Conservation (phyloP, 768 basidiomycete genomes). For the Agaricus blazei region DNA sequence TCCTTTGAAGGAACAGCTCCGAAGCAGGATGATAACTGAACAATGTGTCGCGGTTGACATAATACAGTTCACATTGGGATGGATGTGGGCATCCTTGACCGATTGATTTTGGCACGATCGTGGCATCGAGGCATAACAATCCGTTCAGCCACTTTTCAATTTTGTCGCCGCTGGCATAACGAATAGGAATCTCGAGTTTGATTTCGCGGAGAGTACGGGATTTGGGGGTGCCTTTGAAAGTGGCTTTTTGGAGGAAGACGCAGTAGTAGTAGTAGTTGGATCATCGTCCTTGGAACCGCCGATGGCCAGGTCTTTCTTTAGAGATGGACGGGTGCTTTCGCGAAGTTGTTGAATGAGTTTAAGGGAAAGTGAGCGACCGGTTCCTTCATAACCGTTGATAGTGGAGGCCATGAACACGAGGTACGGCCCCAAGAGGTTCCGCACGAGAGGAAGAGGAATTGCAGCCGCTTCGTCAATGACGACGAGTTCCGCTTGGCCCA, state of each 20-base stretch:
- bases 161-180: slow-evolving; percentile 81
- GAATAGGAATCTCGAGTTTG: slow-evolving; percentile 92
- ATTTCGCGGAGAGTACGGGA: slow-evolving; percentile 85
- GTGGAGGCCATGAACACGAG: slow-evolving; percentile 99
- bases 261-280: slow-evolving; percentile 17
- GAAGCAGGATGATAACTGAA: slow-evolving; percentile 97
- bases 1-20: slow-evolving; percentile 95
- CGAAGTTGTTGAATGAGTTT: slow-evolving; percentile 97
- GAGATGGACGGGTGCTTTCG: slow-evolving; percentile 79
- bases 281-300: slow-evolving; percentile 31
- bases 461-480: slow-evolving; percentile 99
- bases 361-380: slow-evolving; percentile 95
- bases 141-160: slow-evolving; percentile 94
- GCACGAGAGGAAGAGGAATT: slow-evolving; percentile 93
- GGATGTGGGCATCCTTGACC: slow-evolving; percentile 89
- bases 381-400: slow-evolving; percentile 99
- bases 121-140: slow-evolving; percentile 87
- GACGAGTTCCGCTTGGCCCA: slow-evolving; percentile 95
- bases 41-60: slow-evolving; percentile 91
- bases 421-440: slow-evolving; percentile 91
- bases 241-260: slow-evolving; percentile 48
- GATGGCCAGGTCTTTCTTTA: slow-evolving; percentile 52
- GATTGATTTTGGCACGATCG: slow-evolving; percentile 41
- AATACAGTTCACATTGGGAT: slow-evolving; percentile 89
- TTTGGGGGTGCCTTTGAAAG: slow-evolving; percentile 51